These are phyloP conservation scores for Metschnikowia rubicola DNA, from an alignment of 805 yeast species.

Conservation along the genomic window DNA sequence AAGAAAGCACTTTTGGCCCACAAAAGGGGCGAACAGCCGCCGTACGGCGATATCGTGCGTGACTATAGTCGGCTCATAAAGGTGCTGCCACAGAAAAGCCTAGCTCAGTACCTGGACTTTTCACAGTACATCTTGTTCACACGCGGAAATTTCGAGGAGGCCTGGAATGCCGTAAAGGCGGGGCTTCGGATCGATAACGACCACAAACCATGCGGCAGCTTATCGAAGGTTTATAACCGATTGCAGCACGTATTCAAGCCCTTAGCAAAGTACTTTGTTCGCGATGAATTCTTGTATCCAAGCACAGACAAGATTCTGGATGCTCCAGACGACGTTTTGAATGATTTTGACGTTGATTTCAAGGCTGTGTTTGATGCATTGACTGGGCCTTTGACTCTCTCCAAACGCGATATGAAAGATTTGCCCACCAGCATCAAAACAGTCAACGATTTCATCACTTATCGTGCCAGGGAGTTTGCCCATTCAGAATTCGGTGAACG, in stretches of 20 bases:
- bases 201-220: conserved; percentile 51
- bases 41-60: conserved; percentile 7
- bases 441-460: conserved; percentile 40
- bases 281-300: conserved; percentile 24
- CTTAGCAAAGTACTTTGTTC: conserved; percentile 44
- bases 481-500: conserved; percentile 11
- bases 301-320: conserved; percentile 5
- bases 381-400: conserved; percentile 22
- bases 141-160: conserved; percentile 49
- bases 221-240: conserved; percentile 52
- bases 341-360: conserved; percentile 8
- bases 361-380: conserved; percentile 1
- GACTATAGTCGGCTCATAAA: conserved; percentile 28
- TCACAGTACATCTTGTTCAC: conserved; percentile 43
- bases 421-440: conserved; percentile 34
- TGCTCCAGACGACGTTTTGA: conserved; percentile 10
- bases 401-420: conserved; percentile 24
- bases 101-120: conserved; percentile 23
- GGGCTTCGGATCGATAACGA: conserved; percentile 82
- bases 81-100: conserved; percentile 25
- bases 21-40: not conserved
- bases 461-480: conserved; percentile 33
- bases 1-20: not conserved
- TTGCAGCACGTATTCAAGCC: conserved; percentile 37
- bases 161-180: conserved; percentile 51